These are phyloP conservation scores for Xylaria hypoxylon DNA, from an alignment of 2,329 filamentous ascomycete genomes.

Conservation along the genomic window DNA sequence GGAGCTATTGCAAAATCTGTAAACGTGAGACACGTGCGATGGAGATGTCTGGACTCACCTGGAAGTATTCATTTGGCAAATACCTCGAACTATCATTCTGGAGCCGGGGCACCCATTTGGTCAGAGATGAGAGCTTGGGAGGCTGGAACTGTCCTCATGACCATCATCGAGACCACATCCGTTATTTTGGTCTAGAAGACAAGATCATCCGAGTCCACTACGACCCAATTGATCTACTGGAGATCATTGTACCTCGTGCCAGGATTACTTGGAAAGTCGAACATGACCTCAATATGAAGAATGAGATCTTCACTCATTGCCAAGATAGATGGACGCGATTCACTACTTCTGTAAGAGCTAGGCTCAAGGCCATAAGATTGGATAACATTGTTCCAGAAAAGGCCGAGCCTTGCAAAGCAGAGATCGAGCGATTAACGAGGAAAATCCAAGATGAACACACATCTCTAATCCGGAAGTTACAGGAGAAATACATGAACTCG, in stretches of 20 bases:
- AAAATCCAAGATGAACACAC: conserved; percentile 87
- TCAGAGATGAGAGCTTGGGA: conserved; percentile 66
- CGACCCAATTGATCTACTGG: conserved; percentile 90
- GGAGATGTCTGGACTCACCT: conserved; percentile 92
- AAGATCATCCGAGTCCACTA: conserved; percentile 90
- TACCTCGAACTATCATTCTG: conserved; percentile 98
- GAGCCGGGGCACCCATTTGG: conserved; percentile 83
- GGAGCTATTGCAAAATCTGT: conserved; percentile 95
- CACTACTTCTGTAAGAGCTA: conserved; percentile 84
- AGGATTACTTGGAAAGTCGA: conserved; percentile 98
- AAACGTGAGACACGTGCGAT: conserved; percentile 89
- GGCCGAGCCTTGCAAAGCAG: conserved; percentile 80
- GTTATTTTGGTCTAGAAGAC: conserved; percentile 91
- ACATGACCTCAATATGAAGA: conserved; percentile 90
- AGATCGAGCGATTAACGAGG: conserved; percentile 82
- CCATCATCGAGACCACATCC: conserved; percentile 89
- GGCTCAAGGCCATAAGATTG: conserved; percentile 88
- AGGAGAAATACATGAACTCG: conserved; percentile 91
- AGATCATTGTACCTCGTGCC: conserved; percentile 91
- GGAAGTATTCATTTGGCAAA: conserved; percentile 98
- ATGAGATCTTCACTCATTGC: conserved; percentile 85
- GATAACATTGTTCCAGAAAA: conserved; percentile 92
- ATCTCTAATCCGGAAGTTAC: conserved; percentile 78
- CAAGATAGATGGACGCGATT: conserved; percentile 87
- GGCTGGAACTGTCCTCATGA: conserved; percentile 80